Evolutionary conservation across 306 rosid species (phyloP).

Genomic region (Rosa persica): DNA sequence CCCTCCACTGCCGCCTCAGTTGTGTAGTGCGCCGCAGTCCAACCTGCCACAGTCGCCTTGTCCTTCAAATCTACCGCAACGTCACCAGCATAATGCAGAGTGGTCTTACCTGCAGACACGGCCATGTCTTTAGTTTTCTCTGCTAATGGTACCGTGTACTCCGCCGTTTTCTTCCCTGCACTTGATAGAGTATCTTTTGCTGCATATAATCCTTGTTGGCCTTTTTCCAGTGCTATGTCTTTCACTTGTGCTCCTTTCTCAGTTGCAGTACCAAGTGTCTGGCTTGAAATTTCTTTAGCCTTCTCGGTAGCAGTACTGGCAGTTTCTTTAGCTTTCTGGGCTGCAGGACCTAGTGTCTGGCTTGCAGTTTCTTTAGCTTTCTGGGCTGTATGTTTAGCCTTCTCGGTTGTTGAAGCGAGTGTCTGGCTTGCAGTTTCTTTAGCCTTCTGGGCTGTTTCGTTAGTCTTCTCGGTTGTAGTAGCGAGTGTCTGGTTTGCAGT

Average conservation of each 20-base stretch:
- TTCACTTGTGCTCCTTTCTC: slow-evolving; percentile 31
- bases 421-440: slow-evolving; percentile 38
- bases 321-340: slow-evolving; percentile 39
- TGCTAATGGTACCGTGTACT: background rate
- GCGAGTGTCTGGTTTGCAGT: slow-evolving; percentile 26
- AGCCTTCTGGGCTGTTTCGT: slow-evolving; percentile 36
- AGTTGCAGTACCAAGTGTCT: slow-evolving; percentile 28
- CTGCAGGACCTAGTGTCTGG: slow-evolving; percentile 24
- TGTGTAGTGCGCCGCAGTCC: slow-evolving; percentile 62
- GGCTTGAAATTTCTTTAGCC: slow-evolving; percentile 37
- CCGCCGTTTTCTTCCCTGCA: slow-evolving; percentile 32
- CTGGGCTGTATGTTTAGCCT: background rate
- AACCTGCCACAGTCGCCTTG: slow-evolving; percentile 51
- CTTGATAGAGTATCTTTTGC: slow-evolving; percentile 36
- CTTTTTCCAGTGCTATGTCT: slow-evolving; percentile 29
- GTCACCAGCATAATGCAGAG: slow-evolving; percentile 29
- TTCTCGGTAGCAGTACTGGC: slow-evolving; percentile 21
- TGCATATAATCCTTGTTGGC: slow-evolving; percentile 33
- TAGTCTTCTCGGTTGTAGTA: slow-evolving; percentile 23
- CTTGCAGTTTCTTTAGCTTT: slow-evolving; percentile 35
- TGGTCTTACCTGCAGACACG: background rate
- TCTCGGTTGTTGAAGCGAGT: slow-evolving; percentile 5
- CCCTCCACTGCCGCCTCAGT: slow-evolving; percentile 63
- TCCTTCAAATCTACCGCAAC: slow-evolving; percentile 58
- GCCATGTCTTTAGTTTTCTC: slow-evolving; percentile 32